Conservation (phyloP, 169 alveolate species). For the Eimeria nieschulzi region DNA sequence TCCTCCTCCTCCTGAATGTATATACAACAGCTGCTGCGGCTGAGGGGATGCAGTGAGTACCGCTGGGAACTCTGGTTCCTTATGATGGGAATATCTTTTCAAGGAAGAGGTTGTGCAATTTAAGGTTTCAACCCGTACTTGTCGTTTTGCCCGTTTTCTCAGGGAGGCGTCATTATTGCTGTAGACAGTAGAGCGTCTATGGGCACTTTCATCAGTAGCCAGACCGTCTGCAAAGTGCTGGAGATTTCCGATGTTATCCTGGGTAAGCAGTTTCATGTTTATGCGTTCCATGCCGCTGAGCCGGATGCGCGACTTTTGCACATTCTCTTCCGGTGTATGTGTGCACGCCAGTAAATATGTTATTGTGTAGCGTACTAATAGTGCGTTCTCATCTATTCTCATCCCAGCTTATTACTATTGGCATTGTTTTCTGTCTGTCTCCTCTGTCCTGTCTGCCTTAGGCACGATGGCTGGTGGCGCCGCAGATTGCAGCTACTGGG, state of each 20-base stretch:
- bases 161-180: conserved; percentile 98
- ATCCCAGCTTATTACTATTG: neutral
- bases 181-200: conserved; percentile 99
- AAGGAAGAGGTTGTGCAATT: neutral
- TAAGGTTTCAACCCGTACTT: neutral
- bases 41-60: too few species aligned
- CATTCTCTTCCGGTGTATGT: too few species aligned
- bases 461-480: conserved; percentile 99
- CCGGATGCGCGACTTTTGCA: too few species aligned
- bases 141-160: conserved; percentile 17
- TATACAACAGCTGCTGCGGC: too few species aligned
- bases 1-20: too few species aligned
- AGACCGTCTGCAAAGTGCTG: conserved; percentile 94
- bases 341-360: too few species aligned
- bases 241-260: conserved; percentile 96
- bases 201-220: conserved; percentile 97
- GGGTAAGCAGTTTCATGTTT: conserved; percentile 78
- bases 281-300: neutral
- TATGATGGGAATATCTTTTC: too few species aligned
- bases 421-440: neutral
- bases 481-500: conserved; percentile 99
- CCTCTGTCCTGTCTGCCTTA: neutral
- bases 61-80: too few species aligned
- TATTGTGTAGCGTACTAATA: too few species aligned
- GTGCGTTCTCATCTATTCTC: neutral